Evolutionary conservation across 2,329 filamentous ascomycete species (phyloP).

Genomic region (Sporothrix phasma): DNA sequence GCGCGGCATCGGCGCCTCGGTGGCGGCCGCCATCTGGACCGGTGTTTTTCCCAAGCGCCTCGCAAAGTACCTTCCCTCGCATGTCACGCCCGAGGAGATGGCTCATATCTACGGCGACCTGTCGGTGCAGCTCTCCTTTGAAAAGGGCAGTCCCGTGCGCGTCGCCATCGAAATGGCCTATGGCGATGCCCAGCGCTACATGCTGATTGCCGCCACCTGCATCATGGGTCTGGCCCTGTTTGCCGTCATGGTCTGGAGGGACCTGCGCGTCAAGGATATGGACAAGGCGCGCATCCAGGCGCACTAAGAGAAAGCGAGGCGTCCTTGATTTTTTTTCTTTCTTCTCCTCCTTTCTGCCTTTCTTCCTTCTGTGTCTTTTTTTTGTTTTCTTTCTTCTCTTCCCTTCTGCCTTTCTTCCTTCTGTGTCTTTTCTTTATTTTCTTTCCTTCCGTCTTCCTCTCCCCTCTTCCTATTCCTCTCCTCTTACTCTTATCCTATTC

Average conservation of each 20-base stretch:
- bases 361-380: neutral
- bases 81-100: conserved; percentile 28
- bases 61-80: conserved; percentile 37
- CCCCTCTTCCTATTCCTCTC: too few species aligned
- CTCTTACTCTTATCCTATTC: too few species aligned
- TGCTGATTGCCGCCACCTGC: conserved; percentile 35
- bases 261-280: conserved; percentile 3
- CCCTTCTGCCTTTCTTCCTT: too few species aligned
- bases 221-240: neutral
- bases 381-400: neutral
- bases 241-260: neutral
- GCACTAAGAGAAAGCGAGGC: neutral
- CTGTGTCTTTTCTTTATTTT: too few species aligned
- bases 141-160: conserved; percentile 37
- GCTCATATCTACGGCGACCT: conserved; percentile 43
- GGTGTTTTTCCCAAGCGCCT: conserved; percentile 44
- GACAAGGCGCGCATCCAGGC: neutral
- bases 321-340: neutral
- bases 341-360: neutral
- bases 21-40: conserved; percentile 53
- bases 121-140: conserved; percentile 41
- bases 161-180: conserved; percentile 49
- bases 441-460: too few species aligned
- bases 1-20: conserved; percentile 47
- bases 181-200: conserved; percentile 36